phyloP scores from a whole-genome alignment of 257 asterid species.

The Scutellaria barbata region DNA sequence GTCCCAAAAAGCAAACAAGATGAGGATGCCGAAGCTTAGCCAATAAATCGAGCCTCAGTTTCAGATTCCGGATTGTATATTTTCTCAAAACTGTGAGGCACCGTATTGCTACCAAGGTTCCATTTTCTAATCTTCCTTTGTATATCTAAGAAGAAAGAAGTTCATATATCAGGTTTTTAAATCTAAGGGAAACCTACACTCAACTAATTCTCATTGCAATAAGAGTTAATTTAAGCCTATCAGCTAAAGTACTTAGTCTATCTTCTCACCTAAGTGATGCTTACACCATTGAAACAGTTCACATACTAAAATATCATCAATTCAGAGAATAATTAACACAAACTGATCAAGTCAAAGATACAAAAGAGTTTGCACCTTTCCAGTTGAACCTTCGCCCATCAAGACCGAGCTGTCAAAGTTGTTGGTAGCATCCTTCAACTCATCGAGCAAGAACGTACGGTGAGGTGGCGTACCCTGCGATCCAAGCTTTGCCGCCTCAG shows the following conservation, averaged over 20 bases:
- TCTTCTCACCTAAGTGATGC: slow-evolving; percentile 1
- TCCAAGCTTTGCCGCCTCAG: slow-evolving; percentile 58
- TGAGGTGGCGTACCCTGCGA: slow-evolving; percentile 50
- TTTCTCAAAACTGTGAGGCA: slow-evolving; percentile 55
- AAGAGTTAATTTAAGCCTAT: background rate
- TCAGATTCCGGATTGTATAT: slow-evolving; percentile 66
- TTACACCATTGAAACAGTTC: background rate
- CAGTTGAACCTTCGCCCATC: slow-evolving; percentile 62
- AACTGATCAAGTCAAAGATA: background rate
- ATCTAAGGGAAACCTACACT: too few species aligned
- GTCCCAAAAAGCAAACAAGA: slow-evolving; percentile 73
- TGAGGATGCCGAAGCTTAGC: slow-evolving; percentile 71
- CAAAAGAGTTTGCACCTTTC: slow-evolving; percentile 55
- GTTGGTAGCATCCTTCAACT: slow-evolving; percentile 66
- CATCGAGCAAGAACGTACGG: slow-evolving; percentile 55
- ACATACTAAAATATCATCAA: too few species aligned
- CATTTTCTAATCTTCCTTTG: slow-evolving; percentile 64
- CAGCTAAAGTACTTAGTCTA: background rate
- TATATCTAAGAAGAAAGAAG: slow-evolving; percentile 51
- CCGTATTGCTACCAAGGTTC: slow-evolving; percentile 56
- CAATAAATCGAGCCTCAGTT: slow-evolving; percentile 67
- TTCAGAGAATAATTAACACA: too few species aligned
- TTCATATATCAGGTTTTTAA: background rate
- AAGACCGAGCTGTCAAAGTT: slow-evolving; percentile 51
- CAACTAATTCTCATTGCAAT: background rate